Conservation (phyloP, 2,329 filamentous ascomycete species). For the Coleophoma crateriformis region DNA sequence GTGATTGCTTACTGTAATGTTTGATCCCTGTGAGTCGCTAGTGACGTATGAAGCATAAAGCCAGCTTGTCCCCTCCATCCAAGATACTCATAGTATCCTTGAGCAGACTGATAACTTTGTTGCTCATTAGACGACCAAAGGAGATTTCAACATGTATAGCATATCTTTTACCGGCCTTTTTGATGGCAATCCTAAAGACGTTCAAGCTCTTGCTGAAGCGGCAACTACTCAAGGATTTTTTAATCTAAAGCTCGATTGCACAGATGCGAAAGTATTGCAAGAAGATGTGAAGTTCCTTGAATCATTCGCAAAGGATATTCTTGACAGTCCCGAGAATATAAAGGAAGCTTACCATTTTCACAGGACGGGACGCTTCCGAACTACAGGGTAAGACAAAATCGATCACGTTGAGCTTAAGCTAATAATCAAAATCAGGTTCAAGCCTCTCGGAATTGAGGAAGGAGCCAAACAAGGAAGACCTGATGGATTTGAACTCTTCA, state of each 20-base stretch:
- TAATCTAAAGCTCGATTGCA: constrained; percentile 1
- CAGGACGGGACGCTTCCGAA: constrained; percentile 1
- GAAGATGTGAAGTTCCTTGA: constrained; percentile 1
- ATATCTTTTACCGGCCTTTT: constrained; percentile 1
- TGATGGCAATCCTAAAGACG: background rate
- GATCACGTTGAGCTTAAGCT: background rate
- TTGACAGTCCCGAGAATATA: constrained; percentile 1
- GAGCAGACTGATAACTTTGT: background rate
- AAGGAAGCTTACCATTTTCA: constrained; percentile 1
- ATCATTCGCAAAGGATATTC: constrained; percentile 2
- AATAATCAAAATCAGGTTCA: background rate
- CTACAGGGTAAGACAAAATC: background rate
- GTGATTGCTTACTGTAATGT: no score
- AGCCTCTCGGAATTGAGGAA: constrained; percentile 1
- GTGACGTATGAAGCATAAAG: no score
- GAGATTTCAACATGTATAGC: constrained; percentile 1
- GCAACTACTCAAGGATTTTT: constrained; percentile 1
- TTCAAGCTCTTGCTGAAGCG: background rate
- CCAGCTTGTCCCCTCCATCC: no score
- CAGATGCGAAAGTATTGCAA: background rate
- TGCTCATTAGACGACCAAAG: background rate
- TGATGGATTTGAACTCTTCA: constrained; percentile 1
- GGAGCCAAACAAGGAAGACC: constrained; percentile 1
- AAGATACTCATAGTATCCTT: no score
- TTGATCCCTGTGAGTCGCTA: no score